Base-by-base conservation (phyloP, 192 early-diverging fungal genomes). In the Backusella tuberculispora region DNA sequence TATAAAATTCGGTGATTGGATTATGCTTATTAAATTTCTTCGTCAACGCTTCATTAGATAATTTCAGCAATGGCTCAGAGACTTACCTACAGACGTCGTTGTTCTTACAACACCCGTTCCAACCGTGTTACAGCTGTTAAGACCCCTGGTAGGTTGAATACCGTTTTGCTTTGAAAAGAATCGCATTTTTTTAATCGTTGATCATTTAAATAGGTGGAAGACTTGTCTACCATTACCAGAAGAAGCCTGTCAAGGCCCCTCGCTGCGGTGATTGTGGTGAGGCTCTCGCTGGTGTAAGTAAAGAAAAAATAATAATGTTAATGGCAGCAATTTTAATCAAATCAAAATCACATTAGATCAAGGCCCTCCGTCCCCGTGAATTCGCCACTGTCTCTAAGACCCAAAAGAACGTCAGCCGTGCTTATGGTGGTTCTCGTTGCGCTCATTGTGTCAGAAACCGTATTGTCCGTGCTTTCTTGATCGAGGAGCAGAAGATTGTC, bases 401-500 rank as follows among this genome's bases (percentile, higher is more conserved):
- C 82, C 88, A 96, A 85, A 97, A 98, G 94, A 83, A 82, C 83
- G 96, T 99, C 74, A 90, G 87, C 83, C 95, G 98, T 81, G 93
- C 97, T 69, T 99, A 99, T 85, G 98, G 98, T 86, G 98, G 98
- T 73, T 94, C 92, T 81, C 95, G 96, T 73, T 99, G 96, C 87
- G 90, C 87, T 78, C 83, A 85, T 83, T 98, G 98, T 75, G 83
- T 83, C 71, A 81, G 79, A 76, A 82, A 86, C 86, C 89, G 97
- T 78, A 97, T 99, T 87, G 92, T 99, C 74, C 95, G 97, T 78
- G 95, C 97, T 77, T 99, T 99, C 92, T 90, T 99, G 83, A 95
- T 99, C 79, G 97, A 99, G 89, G 97, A 99, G 91, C 97, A 99
- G 91, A 99, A 99, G 95, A 98, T 99, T 79, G 96, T 99, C 82